These are phyloP conservation scores for Actinidia polygama DNA, from an alignment of 179 eudicot species.

Conservation along the genomic window DNA sequence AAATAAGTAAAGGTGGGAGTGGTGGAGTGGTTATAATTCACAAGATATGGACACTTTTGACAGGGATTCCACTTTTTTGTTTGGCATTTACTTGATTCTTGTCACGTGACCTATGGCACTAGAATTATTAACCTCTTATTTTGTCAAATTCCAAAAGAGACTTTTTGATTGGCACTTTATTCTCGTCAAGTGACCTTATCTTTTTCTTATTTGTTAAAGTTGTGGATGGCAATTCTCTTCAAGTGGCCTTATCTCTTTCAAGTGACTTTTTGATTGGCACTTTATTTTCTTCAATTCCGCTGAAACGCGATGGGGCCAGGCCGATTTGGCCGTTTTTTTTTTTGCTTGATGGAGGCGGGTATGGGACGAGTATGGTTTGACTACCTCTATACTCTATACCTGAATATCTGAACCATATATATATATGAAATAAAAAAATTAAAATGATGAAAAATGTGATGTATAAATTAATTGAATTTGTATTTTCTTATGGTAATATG, in stretches of 20 bases:
- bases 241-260: not conserved
- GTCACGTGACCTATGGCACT: not conserved
- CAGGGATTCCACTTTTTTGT: not conserved
- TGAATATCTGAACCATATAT: no score
- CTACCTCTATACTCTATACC: no score
- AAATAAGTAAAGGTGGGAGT: conserved; percentile 15
- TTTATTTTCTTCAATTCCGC: no score
- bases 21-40: conserved; percentile 18
- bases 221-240: not conserved
- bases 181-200: conserved; percentile 11
- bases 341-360: no score
- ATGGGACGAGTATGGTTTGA: no score
- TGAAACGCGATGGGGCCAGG: no score
- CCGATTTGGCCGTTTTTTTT: no score
- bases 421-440: no score
- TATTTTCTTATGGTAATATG: no score
- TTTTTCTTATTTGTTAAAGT: not conserved
- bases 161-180: conserved; percentile 5
- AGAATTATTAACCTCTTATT: not conserved
- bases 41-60: conserved; percentile 11
- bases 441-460: no score
- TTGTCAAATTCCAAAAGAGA: not conserved
- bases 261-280: no score
- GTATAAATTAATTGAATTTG: no score
- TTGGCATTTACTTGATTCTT: not conserved